Conservation (phyloP, 2,329 filamentous ascomycete genomes). For the Chaetomium olivaceum region DNA sequence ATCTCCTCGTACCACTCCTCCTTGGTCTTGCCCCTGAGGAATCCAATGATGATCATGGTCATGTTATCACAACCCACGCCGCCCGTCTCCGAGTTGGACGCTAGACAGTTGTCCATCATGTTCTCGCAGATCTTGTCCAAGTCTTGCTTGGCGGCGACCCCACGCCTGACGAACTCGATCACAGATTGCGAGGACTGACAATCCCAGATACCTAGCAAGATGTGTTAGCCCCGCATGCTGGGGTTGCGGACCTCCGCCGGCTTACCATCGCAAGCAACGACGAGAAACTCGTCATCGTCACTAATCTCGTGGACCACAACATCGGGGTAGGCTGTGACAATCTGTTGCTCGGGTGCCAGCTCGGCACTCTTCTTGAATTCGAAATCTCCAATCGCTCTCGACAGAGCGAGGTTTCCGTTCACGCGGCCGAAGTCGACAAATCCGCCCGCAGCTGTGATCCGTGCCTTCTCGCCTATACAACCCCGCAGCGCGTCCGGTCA, state of each 20-base stretch:
- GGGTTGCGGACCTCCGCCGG: conserved; percentile 19
- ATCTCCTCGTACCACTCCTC: conserved; percentile 99
- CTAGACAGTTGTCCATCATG: conserved; percentile 99
- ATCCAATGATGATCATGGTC: conserved; percentile 91
- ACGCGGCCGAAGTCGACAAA: conserved; percentile 99
- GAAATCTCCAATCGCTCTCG: conserved; percentile 96
- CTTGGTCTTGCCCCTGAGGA: conserved; percentile 88
- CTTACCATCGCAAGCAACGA: conserved; percentile 89
- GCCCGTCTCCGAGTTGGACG: conserved; percentile 95
- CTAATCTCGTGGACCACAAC: conserved; percentile 87
- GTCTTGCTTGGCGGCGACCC: conserved; percentile 94
- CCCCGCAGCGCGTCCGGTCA: conserved; percentile 22
- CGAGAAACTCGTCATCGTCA: conserved; percentile 93
- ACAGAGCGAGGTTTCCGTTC: conserved; percentile 95
- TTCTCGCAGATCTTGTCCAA: conserved; percentile 96
- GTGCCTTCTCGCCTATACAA: conserved; percentile 84
- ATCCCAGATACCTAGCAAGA: conserved; percentile 86
- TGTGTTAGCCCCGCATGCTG: neutral
- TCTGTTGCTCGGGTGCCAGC: conserved; percentile 95
- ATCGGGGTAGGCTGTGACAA: conserved; percentile 95
- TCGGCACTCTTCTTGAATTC: conserved; percentile 99
- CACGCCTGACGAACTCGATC: conserved; percentile 92
- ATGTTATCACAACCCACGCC: conserved; percentile 99
- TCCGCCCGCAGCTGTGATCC: conserved; percentile 92
- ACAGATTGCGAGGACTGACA: conserved; percentile 98